These are phyloP conservation scores for Metschnikowia hibisci DNA, from an alignment of 805 yeast species.

Conservation along the genomic window DNA sequence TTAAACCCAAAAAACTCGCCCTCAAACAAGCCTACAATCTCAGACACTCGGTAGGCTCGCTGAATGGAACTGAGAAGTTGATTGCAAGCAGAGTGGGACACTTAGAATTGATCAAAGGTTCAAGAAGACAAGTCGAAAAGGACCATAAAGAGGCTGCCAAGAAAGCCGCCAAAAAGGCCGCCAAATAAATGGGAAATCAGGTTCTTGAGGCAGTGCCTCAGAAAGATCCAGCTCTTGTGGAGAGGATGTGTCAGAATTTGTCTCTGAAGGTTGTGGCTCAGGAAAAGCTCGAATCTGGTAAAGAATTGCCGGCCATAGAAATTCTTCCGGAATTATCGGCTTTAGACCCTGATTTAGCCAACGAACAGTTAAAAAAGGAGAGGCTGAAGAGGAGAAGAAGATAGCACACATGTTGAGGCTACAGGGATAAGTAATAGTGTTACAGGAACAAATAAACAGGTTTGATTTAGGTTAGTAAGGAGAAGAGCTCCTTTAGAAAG, in stretches of 20 bases:
- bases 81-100: constrained; percentile 92
- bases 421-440: too few relatives aligned
- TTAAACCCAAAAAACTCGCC: constrained; percentile 63
- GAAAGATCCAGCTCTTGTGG: constrained; percentile 3
- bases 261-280: background rate
- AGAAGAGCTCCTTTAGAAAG: too few relatives aligned
- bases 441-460: too few relatives aligned
- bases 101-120: constrained; percentile 84
- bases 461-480: too few relatives aligned
- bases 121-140: constrained; percentile 78
- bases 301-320: constrained; percentile 3
- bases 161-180: constrained; percentile 18
- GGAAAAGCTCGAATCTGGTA: background rate
- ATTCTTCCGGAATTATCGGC: constrained; percentile 24
- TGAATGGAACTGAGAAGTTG: constrained; percentile 65
- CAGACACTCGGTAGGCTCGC: constrained; percentile 40
- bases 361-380: constrained; percentile 11
- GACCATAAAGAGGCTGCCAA: constrained; percentile 39
- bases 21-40: constrained; percentile 46
- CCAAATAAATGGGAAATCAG: constrained; percentile 6
- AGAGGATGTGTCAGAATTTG: background rate
- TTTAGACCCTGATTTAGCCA: constrained; percentile 25
- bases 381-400: constrained; percentile 13
- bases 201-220: constrained; percentile 10
- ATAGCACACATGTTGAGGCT: background rate